Evolutionary conservation across 2,329 filamentous ascomycete species (phyloP), one percentile per base, ranked within the genome.

Genomic region (Aspergillus caelatus): DNA sequence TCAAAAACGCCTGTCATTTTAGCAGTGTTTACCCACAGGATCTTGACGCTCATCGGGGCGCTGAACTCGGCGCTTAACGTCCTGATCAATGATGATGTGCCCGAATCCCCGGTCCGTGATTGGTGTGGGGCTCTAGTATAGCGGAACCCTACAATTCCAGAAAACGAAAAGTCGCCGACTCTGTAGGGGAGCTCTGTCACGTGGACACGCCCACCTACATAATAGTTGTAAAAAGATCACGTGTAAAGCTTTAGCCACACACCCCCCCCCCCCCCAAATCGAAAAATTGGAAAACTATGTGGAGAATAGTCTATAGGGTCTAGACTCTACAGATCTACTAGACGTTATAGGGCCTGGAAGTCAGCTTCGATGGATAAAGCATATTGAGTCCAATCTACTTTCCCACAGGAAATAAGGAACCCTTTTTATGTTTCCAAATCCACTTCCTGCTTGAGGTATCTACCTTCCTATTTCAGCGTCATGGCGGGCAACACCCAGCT

Each of bases 141-240:
- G 39, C n/a, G 39, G 39, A 19, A 3, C 6, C 7, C 36, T 41
- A 9, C 6, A 19, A 41, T 19, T 7, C 36, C 36, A 41, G 36
- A 41, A 19, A 41, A 19, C 19, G 36, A 41, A 19, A 41, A 41
- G 14, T 36, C 11, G 34, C 34, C 34, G 34, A 36, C 34, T 36
- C 12, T 6, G 1, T 12, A 34, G 34, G 1, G 5, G 3, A 36
- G 0, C 0, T 36, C 14, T 2, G 14, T 36, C 34, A 36, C 39
- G 39, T n/a, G 39, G 11, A 1, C 0, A 4, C 0, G 10, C 32
- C 0, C 32, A 32, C 32, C 32, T 32, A 32, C 10, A 2, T 10
- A 12, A 9, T 12, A 12, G 32, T 12, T 34, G 10, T 12, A 1
- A 4, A 34, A 34, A 11, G 32, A 14, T 36, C 34, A 36, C 39